Conservation (phyloP, 176 grass and related monocot genomes). For the Melocanna baccifera region DNA sequence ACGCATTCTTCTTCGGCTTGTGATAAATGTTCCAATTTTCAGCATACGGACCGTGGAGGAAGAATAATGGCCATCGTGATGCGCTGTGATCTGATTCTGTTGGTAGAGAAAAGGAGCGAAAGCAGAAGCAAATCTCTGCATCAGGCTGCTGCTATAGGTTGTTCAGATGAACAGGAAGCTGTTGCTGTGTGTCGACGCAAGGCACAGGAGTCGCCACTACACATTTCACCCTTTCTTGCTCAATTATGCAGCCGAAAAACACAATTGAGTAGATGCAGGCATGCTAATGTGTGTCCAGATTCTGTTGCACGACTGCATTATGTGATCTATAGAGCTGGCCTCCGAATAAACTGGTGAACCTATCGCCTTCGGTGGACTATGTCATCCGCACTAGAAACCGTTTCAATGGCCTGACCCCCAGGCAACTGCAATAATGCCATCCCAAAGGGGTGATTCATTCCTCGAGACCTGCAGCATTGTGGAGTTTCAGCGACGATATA, state of each 20-base stretch:
- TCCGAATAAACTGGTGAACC: conserved; percentile 9
- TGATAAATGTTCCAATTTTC: neutral
- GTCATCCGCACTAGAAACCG: neutral
- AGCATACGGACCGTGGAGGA: neutral
- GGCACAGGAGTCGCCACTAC: conserved; percentile 29
- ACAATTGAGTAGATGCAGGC: neutral
- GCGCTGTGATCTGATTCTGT: conserved; percentile 9
- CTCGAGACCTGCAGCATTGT: neutral
- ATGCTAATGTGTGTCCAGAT: conserved; percentile 13
- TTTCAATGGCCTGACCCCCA: conserved; percentile 18
- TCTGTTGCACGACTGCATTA: conserved; percentile 12
- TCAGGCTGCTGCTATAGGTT: neutral
- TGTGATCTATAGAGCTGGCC: conserved; percentile 28
- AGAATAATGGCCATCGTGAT: neutral
- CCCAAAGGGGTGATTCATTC: neutral
- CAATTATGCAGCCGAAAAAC: conserved; percentile 49
- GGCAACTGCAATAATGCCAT: conserved; percentile 36
- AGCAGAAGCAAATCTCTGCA: conserved; percentile 23
- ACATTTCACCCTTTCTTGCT: neutral
- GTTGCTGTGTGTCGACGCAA: conserved; percentile 18
- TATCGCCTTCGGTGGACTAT: neutral
- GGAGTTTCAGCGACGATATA: neutral
- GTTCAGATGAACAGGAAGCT: neutral
- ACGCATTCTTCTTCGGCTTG: neutral
- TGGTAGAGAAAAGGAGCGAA: conserved; percentile 2